Evolutionary conservation across 2,329 filamentous ascomycete genomes (phyloP).

Genomic region (Colletotrichum melonis): DNA sequence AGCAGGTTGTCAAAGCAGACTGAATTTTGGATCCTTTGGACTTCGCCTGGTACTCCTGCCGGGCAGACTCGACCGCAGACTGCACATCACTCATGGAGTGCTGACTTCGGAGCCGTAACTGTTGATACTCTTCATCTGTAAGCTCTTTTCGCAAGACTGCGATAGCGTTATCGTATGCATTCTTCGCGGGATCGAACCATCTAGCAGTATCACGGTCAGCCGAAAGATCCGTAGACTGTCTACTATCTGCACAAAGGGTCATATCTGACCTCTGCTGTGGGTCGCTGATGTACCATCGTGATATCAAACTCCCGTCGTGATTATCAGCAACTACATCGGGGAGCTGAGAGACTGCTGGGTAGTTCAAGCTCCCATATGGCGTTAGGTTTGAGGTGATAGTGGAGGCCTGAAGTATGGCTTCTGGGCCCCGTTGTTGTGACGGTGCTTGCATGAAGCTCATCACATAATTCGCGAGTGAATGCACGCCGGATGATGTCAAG

Average conservation of each 20-base stretch:
- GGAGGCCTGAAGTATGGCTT: neutral
- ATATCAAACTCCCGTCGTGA: neutral
- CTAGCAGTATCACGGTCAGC: neutral
- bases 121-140: neutral
- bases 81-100: conserved; percentile 5
- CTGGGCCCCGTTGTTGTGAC: neutral
- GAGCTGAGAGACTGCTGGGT: neutral
- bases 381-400: neutral
- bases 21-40: neutral
- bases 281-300: neutral
- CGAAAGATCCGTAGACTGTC: neutral
- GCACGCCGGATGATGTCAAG: too few relatives aligned
- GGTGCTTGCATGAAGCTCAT: neutral
- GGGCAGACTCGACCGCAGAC: neutral
- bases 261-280: neutral
- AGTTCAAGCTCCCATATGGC: neutral
- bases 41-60: neutral
- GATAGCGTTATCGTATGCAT: conserved; percentile 1
- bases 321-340: neutral
- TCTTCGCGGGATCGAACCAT: conserved; percentile 4
- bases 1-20: neutral
- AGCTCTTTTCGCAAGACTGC: neutral
- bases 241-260: neutral
- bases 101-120: neutral
- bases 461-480: too few relatives aligned